Percentiles rank a stretch among this genome's conserved stretches.
Evolutionary conservation across 805 yeast species (phyloP).

Genomic region (Kodamaea neixiangensis): DNA sequence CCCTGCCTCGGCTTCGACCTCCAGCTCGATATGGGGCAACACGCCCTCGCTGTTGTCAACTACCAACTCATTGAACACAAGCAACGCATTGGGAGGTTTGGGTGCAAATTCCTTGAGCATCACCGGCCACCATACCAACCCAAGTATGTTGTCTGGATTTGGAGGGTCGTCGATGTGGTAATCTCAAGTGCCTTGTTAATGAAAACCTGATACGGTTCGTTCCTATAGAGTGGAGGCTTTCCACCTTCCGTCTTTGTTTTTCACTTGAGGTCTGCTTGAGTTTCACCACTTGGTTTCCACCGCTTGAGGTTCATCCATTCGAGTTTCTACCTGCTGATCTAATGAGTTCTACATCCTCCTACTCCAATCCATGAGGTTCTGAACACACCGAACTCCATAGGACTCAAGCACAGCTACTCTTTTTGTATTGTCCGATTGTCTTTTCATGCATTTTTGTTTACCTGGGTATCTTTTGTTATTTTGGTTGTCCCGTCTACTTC

Average conservation of each 20-base stretch:
- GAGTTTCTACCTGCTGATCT: no score
- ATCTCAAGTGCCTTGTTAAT: no score
- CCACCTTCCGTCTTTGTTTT: no score
- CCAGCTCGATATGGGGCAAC: constrained; percentile 27
- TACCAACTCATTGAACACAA: constrained; percentile 8
- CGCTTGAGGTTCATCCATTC: no score
- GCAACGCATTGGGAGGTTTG: constrained; percentile 8
- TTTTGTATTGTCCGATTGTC: background rate
- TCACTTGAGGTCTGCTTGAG: no score
- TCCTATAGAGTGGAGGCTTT: no score
- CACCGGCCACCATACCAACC: constrained; percentile 2
- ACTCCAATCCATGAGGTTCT: no score
- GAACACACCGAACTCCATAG: no score
- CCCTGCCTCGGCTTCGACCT: constrained; percentile 11
- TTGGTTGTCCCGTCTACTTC: constrained; percentile 5
- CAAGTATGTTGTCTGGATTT: constrained; percentile 15
- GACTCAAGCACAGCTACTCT: background rate
- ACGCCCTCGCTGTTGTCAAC: constrained; percentile 12
- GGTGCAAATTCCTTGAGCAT: constrained; percentile 5
- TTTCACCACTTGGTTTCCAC: no score
- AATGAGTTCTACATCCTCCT: no score
- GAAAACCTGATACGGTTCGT: no score
- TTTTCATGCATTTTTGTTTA: constrained; percentile 7
- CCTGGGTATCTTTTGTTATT: constrained; percentile 1
- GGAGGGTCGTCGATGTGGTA: constrained; percentile 24